Conservation (phyloP, 2,329 filamentous ascomycete species). For the Sporothrix pseudoabietina region DNA sequence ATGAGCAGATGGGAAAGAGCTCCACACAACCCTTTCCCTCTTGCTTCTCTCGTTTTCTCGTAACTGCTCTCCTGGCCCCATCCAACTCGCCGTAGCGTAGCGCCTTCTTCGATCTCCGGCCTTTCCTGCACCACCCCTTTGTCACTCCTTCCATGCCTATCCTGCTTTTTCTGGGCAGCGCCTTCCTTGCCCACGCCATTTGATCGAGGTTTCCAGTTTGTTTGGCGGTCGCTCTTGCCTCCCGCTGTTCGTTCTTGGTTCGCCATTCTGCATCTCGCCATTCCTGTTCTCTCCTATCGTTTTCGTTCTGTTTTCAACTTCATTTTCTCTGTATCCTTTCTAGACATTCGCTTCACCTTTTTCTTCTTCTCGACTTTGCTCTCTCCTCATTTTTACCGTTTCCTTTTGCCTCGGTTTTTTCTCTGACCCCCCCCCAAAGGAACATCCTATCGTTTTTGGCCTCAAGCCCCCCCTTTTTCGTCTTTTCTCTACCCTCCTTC, state of each 20-base stretch:
- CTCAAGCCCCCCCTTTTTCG: slow-evolving; percentile 22
- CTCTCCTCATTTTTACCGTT: neutral
- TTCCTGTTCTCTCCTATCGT: neutral
- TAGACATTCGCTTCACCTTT: neutral
- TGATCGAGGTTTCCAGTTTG: neutral
- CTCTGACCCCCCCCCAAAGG: neutral
- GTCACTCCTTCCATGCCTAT: slow-evolving; percentile 11
- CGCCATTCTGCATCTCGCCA: neutral
- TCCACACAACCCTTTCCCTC: slow-evolving; percentile 1
- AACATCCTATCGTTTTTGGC: slow-evolving; percentile 1
- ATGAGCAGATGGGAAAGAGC: neutral
- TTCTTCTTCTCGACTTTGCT: neutral
- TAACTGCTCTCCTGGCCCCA: slow-evolving; percentile 6
- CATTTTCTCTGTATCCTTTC: neutral
- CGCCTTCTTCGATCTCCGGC: slow-evolving; percentile 23
- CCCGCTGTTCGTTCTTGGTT: slow-evolving; percentile 2
- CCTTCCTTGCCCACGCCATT: slow-evolving; percentile 9
- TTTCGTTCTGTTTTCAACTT: neutral
- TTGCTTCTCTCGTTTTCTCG: neutral
- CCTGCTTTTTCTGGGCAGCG: neutral
- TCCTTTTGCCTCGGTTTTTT: slow-evolving; percentile 16
- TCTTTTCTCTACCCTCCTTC: slow-evolving; percentile 26
- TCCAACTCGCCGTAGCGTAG: slow-evolving; percentile 19
- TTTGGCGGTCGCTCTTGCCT: slow-evolving; percentile 20
- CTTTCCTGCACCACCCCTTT: slow-evolving; percentile 19